Conservation (phyloP, 2,329 filamentous ascomycete species). For the Arthrobotrys pseudoclavata region DNA sequence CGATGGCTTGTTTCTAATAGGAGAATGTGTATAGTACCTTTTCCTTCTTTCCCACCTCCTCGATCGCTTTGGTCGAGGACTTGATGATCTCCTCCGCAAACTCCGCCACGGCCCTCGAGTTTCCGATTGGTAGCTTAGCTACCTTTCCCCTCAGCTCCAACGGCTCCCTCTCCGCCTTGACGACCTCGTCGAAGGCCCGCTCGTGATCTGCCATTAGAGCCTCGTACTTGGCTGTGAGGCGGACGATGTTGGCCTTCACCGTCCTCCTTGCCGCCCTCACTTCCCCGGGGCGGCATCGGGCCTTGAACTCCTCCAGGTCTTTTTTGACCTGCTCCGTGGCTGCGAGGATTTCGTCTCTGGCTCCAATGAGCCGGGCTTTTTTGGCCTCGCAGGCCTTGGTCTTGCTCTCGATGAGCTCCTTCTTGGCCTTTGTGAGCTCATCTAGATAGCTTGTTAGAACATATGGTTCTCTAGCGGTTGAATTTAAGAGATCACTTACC, state of each 20-base stretch:
- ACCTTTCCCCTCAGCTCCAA: constrained; percentile 3
- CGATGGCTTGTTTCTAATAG: not conserved
- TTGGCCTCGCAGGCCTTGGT: constrained; percentile 14
- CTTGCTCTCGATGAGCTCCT: not conserved
- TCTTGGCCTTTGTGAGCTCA: not conserved
- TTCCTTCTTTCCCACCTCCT: not conserved
- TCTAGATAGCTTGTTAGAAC: constrained; percentile 19
- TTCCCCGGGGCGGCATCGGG: not conserved
- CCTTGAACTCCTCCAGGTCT: constrained; percentile 22
- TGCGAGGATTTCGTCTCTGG: not conserved
- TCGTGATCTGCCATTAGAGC: constrained; percentile 23
- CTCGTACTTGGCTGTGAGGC: constrained; percentile 15
- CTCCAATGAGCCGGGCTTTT: constrained; percentile 15
- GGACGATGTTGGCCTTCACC: not conserved
- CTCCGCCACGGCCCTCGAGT: constrained; percentile 3
- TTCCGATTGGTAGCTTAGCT: constrained; percentile 17
- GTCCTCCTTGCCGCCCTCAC: constrained; percentile 11
- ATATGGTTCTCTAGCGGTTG: not conserved
- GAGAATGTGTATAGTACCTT: constrained; percentile 16
- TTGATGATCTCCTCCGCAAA: constrained; percentile 2
- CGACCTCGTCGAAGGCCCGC: constrained; percentile 10
- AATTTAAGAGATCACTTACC: constrained; percentile 5
- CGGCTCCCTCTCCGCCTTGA: constrained; percentile 25
- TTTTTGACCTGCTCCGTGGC: constrained; percentile 8
- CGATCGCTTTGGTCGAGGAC: not conserved